Base-by-base conservation (phyloP, 345 rosid genomes). In the Cardamine resedifolia region DNA sequence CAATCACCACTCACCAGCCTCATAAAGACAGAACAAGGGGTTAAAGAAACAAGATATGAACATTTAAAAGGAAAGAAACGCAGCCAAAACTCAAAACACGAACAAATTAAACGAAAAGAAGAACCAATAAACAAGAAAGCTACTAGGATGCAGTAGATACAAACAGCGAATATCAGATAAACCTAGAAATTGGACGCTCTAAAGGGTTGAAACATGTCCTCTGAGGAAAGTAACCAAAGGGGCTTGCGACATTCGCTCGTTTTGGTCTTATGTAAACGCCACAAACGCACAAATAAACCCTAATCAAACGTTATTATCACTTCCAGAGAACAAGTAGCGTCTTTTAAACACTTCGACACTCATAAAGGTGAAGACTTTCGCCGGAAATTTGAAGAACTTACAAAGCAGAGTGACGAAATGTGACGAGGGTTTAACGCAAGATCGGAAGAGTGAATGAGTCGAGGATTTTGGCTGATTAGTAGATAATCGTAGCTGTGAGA, bases 201-300 rank as follows among this genome's bases (percentile, higher is more conserved):
- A 10, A 18, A 8, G 2, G 3, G 41, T 57, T 31, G 26, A 55
- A 28, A 31, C 44, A 12, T 57, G 21, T 58, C 44, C 31, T 44
- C 16, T 53, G n/a, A n/a, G n/a, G n/a, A 18, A n/a, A 34, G 19
- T n/a, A 33, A 53, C 62, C 36, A 12, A 31, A 57, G 0, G 48
- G 18, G 9, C 10, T 44, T 44, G 20, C 20, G 48, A 44, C 5
- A 2, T 2, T 16, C 9, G 6, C 9, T 44, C 9, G 19, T 44
- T 44, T 44, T 44, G 20, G n/a, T 44, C 10, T n/a, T 2, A n/a
- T n/a, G 48, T 44, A 44, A 44, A 44, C 45, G 18, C 45, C 27
- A 68, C 38, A 26, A 48, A 34, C 45, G 19, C 61, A 48, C 50
- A 12, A 36, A 44, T 7, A 56, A 64, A 23, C 71, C 71, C 71